Evolutionary conservation across 202 grass and related monocot genomes (phyloP).

Genomic region (Saccharum hybrid): DNA sequence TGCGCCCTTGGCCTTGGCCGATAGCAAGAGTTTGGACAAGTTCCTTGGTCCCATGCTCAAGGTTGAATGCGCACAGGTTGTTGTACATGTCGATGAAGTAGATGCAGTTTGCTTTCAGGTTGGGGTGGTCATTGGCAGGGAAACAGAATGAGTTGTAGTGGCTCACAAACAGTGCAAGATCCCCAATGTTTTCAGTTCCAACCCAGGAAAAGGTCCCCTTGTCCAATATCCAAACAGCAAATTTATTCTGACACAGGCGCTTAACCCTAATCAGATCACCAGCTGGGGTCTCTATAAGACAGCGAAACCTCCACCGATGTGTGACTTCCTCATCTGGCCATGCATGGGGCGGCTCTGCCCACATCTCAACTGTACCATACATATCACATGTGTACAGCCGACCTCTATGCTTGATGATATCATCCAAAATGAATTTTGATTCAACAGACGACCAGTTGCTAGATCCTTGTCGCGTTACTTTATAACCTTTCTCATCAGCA

Average conservation of each 20-base stretch:
- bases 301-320: conserved; percentile 31
- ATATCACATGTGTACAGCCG: conserved; percentile 52
- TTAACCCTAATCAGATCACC: conserved; percentile 54
- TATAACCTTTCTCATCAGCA: conserved; percentile 45
- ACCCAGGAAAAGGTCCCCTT: conserved; percentile 31
- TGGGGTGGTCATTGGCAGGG: conserved; percentile 28
- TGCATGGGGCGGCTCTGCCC: conserved; percentile 52
- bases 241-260: conserved; percentile 31
- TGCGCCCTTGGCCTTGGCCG: too few relatives aligned
- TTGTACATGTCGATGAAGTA: conserved; percentile 56
- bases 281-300: conserved; percentile 50
- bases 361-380: conserved; percentile 49
- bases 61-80: conserved; percentile 49
- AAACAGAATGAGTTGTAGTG: conserved; percentile 46
- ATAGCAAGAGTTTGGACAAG: conserved; percentile 35
- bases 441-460: conserved; percentile 53
- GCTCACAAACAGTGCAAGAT: conserved; percentile 45
- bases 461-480: conserved; percentile 45
- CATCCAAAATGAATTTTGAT: conserved; percentile 41
- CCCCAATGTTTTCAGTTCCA: conserved; percentile 28
- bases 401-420: conserved; percentile 56
- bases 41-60: conserved; percentile 56
- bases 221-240: conserved; percentile 50
- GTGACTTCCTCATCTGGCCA: conserved; percentile 44
- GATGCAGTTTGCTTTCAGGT: conserved; percentile 53